Base-by-base conservation (phyloP, 805 yeast genomes). In the Saccharomyces cerevisiae region DNA sequence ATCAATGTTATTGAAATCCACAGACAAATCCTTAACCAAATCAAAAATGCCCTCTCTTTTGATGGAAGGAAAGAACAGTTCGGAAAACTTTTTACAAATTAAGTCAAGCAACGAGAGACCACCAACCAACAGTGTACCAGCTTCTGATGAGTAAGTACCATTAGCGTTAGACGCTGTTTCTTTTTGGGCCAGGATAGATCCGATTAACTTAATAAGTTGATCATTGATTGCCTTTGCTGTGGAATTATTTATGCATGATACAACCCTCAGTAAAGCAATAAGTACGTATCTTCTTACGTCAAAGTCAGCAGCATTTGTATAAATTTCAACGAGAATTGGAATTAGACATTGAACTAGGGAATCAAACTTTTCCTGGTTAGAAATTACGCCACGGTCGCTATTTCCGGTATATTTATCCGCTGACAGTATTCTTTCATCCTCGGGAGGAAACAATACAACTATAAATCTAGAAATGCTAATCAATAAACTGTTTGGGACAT, bases 301-400 rank as follows among this genome's bases (percentile, higher is more conserved):
- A 57, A 76, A 80, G 55, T 87, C 89, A 64, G 87, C 84, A 0
- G 92, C 78, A 2, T 92, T 83, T 36, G 86, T 83, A 61, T 84
- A 89, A 8, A 87, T 77, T 56, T 80, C 82, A 10, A 86, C 67
- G 51, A 89, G 62, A 3, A 83, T 59, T 0, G 80, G 76, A 65
- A 83, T 79, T 3, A 83, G 64, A 8, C 74, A 73, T 48, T 70
- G 70, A 6, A 78, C 71, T 63, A 85, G 80, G 1, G 53, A 31
- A 22, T 62, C 54, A 31, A 68, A 63, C 31, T 65, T 64, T 3
- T 57, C 63, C 1, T 57, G 60, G 10, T 68, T 60, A 1, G 63
- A 58, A 49, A 62, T 60, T 26, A 61, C 63, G 46, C 58, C 60
- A 13, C 59, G 55, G 21, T 68, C 57, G 6, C 59, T 58, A n/a